These are phyloP conservation scores for Tuber calosporum DNA, from an alignment of 495 filamentous ascomycete species.

Conservation along the genomic window DNA sequence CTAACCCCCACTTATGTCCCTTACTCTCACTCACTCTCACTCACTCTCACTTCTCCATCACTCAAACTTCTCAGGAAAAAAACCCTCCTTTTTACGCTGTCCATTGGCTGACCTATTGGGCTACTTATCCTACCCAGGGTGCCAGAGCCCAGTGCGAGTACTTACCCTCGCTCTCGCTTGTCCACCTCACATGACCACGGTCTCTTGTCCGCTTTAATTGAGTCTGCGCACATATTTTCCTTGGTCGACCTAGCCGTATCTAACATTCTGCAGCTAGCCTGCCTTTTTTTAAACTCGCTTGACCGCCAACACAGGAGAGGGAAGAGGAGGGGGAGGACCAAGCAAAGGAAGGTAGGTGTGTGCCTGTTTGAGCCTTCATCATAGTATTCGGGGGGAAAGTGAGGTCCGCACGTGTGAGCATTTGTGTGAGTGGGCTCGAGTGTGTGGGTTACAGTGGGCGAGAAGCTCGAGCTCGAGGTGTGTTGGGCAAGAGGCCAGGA, in stretches of 20 bases:
- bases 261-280: not conserved
- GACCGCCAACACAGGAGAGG: not conserved
- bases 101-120: not conserved
- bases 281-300: not conserved
- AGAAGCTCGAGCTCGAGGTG: not conserved
- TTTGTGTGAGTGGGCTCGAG: not conserved
- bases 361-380: not conserved
- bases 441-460: not conserved
- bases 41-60: not conserved
- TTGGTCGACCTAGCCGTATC: not conserved
- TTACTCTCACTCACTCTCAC: not conserved
- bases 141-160: not conserved
- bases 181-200: not conserved
- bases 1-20: not conserved
- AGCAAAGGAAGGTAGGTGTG: not conserved
- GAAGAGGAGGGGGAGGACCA: not conserved
- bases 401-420: not conserved
- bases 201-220: not conserved
- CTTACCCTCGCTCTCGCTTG: not conserved
- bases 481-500: not conserved
- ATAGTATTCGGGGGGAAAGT: not conserved
- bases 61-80: not conserved
- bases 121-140: not conserved
- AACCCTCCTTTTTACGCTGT: not conserved
- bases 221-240: not conserved